These are phyloP conservation scores for Panaeolus cyanescens DNA, from an alignment of 768 basidiomycete species.

Conservation along the genomic window DNA sequence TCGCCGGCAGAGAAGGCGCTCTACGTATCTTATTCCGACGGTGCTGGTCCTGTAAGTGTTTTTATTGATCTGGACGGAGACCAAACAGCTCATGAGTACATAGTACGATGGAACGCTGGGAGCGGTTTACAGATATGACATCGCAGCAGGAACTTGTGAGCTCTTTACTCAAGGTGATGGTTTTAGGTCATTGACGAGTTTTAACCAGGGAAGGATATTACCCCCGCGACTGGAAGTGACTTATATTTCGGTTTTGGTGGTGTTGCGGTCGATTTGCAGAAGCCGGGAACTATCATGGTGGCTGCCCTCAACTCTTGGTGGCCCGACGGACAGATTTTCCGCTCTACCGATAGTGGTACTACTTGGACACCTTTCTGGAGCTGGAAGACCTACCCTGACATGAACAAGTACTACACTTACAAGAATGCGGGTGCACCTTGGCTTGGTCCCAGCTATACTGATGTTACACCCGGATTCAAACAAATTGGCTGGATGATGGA, in stretches of 20 bases:
- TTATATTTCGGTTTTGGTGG: constrained; percentile 68
- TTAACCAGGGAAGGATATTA: constrained; percentile 55
- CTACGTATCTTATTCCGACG: constrained; percentile 64
- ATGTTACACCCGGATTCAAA: constrained; percentile 41
- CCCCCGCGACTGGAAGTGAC: constrained; percentile 58
- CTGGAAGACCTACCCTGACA: constrained; percentile 47
- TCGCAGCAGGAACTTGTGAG: constrained; percentile 49
- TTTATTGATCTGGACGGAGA: background rate
- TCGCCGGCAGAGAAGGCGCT: constrained; percentile 57
- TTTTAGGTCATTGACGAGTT: background rate
- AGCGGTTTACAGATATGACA: constrained; percentile 52
- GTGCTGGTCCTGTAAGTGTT: constrained; percentile 53
- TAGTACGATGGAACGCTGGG: constrained; percentile 59
- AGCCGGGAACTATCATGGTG: constrained; percentile 67
- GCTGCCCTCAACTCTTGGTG: constrained; percentile 67
- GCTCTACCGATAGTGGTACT: constrained; percentile 56
- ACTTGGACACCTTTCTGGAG: constrained; percentile 64
- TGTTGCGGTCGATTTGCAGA: constrained; percentile 58
- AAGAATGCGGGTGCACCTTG: constrained; percentile 59
- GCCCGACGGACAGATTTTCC: constrained; percentile 69
- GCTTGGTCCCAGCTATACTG: constrained; percentile 52
- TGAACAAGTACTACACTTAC: constrained; percentile 57
- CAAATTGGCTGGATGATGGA: constrained; percentile 80
- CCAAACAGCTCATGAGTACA: background rate
- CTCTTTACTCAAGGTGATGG: background rate